phyloP scores from a whole-genome alignment of 345 rosid species.

The Litchi chinensis region DNA sequence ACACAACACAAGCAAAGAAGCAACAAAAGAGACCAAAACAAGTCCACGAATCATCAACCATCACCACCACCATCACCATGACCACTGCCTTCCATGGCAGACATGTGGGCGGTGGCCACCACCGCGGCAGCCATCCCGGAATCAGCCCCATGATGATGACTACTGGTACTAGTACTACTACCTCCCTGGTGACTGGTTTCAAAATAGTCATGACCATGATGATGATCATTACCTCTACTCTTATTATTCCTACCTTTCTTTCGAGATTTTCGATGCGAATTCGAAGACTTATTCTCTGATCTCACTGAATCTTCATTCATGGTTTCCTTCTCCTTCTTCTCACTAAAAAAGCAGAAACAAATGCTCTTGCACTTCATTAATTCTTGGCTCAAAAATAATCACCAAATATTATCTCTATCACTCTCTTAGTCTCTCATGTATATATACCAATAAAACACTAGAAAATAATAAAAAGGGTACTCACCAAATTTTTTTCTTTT shows the following conservation, averaged over 20 bases:
- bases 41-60: background rate
- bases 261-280: background rate
- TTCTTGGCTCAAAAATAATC: background rate
- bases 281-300: conserved; percentile 19
- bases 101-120: conserved; percentile 9
- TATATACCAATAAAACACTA: background rate
- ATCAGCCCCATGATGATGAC: background rate
- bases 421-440: background rate
- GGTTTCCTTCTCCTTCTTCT: conserved; percentile 16
- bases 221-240: conserved; percentile 3
- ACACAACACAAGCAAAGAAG: background rate
- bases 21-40: background rate
- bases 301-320: background rate
- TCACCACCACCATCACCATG: conserved; percentile 19
- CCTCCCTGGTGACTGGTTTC: conserved; percentile 12
- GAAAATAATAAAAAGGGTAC: background rate
- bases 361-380: conserved; percentile 17
- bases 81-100: conserved; percentile 31
- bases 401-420: background rate
- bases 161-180: background rate
- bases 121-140: conserved; percentile 24
- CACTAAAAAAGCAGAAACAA: conserved; percentile 28
- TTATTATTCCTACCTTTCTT: conserved; percentile 3
- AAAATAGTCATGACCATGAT: background rate
- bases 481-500: background rate